A percentile compares a stretch with the other conserved stretches of the same genome.
Evolutionary conservation across 2,329 filamentous ascomycete genomes (phyloP).

Genomic region (Tricladium varicosporioides): DNA sequence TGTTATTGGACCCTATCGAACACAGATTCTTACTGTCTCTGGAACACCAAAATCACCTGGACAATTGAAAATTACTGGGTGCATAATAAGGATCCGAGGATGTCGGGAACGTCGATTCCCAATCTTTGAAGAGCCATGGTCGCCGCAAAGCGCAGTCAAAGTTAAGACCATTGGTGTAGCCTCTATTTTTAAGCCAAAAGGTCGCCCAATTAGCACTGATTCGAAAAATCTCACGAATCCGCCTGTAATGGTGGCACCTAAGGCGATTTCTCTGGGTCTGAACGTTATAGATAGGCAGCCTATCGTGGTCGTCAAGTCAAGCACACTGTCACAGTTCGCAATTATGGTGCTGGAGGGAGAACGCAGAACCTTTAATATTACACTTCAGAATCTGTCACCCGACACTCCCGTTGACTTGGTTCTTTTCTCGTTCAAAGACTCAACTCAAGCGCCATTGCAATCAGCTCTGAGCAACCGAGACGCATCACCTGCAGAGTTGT

Average conservation of each 20-base stretch:
- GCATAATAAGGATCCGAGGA: conserved; percentile 73
- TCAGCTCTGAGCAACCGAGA: conserved; percentile 73
- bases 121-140: conserved; percentile 78
- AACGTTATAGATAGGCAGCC: conserved; percentile 81
- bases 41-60: conserved; percentile 69
- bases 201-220: conserved; percentile 32
- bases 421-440: conserved; percentile 86
- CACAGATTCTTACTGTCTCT: conserved; percentile 71
- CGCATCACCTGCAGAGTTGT: conserved; percentile 73
- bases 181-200: conserved; percentile 37
- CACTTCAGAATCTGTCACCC: conserved; percentile 72
- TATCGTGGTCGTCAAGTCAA: conserved; percentile 69
- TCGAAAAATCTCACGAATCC: conserved; percentile 37
- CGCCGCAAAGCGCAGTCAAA: conserved; percentile 65
- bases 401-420: conserved; percentile 77
- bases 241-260: conserved; percentile 43
- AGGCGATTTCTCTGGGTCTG: conserved; percentile 54
- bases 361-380: conserved; percentile 71
- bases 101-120: conserved; percentile 82
- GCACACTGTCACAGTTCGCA: conserved; percentile 77
- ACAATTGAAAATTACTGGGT: conserved; percentile 71
- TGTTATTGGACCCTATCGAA: conserved; percentile 75
- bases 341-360: conserved; percentile 95
- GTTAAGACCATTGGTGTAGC: conserved; percentile 72
- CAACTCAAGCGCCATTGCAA: conserved; percentile 75